Base-by-base conservation (phyloP, 495 filamentous ascomycete species). In the Choiromyces venosus region DNA sequence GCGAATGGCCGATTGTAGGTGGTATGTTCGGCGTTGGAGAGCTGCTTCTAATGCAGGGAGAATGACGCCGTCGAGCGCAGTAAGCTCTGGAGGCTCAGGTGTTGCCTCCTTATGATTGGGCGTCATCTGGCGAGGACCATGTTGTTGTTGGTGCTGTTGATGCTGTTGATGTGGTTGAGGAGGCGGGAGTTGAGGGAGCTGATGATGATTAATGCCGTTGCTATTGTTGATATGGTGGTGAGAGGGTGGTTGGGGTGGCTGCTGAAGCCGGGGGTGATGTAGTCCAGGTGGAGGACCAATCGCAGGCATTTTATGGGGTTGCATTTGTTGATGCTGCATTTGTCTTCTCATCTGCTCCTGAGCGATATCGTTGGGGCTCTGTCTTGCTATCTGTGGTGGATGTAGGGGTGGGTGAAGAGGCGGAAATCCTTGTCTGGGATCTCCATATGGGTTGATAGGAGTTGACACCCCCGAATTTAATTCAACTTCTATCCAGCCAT, bases 11-110 rank as follows among this genome's bases (percentile, higher is more conserved):
- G 87, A 85, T 80, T 90, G 87, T 37, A 92, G 83, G 37, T 86
- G 85, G 73, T 88, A 87, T 75, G 90, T 88, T 64, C 95, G 90
- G 42, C 95, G 90, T 75, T 90, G 88, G 44, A 98, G 88, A 7
- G 95, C 94, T 71, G 93, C 91, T 81, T 93, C 90, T 8, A 99
- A 87, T 8, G 95, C 96, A 2, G 95, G 95, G 67, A 97, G 86
- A 69, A 99, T 90, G 65, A 99, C 93, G 72, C 91, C 88, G 80
- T 88, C 89, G 0, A 96, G 86, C 12, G 92, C 91, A 36, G 79
- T 81, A 12, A 81, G 67, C 36, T 79, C 77, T 10, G 77, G 76
- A 14, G 77, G 72, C 40, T 79, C 77, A 14, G 76, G 76, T n/a
- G 76, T 73, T 40, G 67, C 71, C 21, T 73, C 75, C 29, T 79